Base-by-base conservation (phyloP, 768 basidiomycete genomes). In the Mycena metata region DNA sequence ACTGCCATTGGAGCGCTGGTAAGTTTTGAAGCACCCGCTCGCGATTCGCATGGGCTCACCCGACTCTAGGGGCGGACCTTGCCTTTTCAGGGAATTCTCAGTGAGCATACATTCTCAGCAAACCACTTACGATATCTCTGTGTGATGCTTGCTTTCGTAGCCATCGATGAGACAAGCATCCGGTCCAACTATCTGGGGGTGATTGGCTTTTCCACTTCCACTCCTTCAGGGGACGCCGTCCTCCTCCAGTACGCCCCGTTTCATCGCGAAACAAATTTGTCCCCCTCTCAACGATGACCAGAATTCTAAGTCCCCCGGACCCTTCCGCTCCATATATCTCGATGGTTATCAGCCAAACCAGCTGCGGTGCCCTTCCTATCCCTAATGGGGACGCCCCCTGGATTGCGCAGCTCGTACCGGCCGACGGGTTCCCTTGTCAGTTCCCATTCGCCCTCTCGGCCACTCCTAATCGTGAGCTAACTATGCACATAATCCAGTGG, bases 71-170 rank as follows among this genome's bases (percentile, higher is more conserved):
- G 45, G 58, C 58, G 58, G 46, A 47, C 24, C 11, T 42, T 60
- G 45, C 43, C 43, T 43, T 60, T 42, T 35, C 58, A 60, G 46
- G 58, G 58, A 60, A 60, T 60, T 35, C 46, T 60, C 58, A 60
- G 58, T 60, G 33, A 60, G 58, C 47, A 30, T 6, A 30, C 6
- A 30, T 30, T 30, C 30, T 30, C 30, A 30, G 3, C 30, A 6
- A 30, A 30, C 3, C 30, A 30, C 30, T 30, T 30, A 3, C 30
- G 30, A 57, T n/a, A 47, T 17, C 43, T 47, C 35, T 47, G 58
- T 17, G 9, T 47, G 30, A 47, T n/a, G 30, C 43, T 47, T 21
- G 26, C 30, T 43, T 43, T 30, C 45, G 24, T 19, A 60, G 58
- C 58, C 46, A 42, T 60, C 17, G 58, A 60, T 23, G 46, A 45